Conservation (phyloP, 2,329 filamentous ascomycete genomes). For the Scytalidium lignicola region DNA sequence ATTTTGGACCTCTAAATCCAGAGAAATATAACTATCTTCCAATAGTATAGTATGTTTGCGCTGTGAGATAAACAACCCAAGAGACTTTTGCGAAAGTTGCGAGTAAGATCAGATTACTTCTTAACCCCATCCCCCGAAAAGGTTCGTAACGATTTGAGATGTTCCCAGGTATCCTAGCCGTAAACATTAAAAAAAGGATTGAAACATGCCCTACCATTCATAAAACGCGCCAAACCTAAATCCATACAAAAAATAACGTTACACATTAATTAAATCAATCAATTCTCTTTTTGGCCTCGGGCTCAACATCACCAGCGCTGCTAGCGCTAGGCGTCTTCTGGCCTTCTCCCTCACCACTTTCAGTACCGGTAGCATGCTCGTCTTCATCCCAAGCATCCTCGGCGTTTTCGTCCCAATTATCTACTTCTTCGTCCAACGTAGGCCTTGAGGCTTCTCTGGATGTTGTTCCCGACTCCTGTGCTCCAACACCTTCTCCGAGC, state of each 20-base stretch:
- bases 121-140: too few species aligned
- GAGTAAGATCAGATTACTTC: too few species aligned
- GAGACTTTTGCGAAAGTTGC: too few species aligned
- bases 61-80: too few species aligned
- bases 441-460: conserved; percentile 29
- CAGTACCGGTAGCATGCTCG: conserved; percentile 27
- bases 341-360: conserved; percentile 24
- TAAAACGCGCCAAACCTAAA: conserved; percentile 4
- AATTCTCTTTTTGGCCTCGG: conserved; percentile 25
- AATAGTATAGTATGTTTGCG: too few species aligned
- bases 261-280: conserved; percentile 14
- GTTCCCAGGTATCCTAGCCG: neutral
- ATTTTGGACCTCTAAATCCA: too few species aligned
- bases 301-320: conserved; percentile 25
- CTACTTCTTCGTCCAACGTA: conserved; percentile 73
- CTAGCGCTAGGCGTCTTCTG: conserved; percentile 30
- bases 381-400: conserved; percentile 58
- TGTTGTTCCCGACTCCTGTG: conserved; percentile 62
- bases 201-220: neutral
- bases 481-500: conserved; percentile 55
- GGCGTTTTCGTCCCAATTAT: conserved; percentile 90
- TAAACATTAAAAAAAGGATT: neutral
- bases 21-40: too few species aligned
- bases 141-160: neutral
- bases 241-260: conserved; percentile 18